phyloP scores from a whole-genome alignment of 768 basidiomycete species.

The Mycena chlorophos region DNA sequence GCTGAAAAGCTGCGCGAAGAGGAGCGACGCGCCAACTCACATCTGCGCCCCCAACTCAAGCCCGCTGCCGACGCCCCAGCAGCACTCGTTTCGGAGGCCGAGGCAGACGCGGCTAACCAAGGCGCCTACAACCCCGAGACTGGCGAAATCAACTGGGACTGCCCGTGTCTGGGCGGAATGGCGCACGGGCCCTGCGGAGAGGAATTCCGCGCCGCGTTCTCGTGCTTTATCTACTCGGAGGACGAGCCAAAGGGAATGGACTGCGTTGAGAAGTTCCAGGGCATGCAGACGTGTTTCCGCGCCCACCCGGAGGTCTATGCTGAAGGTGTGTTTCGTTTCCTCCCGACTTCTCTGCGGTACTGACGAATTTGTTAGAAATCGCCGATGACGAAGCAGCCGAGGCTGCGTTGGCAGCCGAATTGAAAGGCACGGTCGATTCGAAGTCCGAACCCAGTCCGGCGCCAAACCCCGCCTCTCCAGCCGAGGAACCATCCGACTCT shows the following conservation, averaged over 20 bases:
- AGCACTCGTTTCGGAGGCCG: background rate
- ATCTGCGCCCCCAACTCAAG: background rate
- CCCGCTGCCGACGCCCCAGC: background rate
- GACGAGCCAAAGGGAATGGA: conserved; percentile 96
- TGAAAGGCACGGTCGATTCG: background rate
- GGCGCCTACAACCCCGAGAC: conserved; percentile 93
- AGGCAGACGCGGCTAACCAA: background rate
- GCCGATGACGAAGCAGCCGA: conserved; percentile 19
- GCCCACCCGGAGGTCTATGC: conserved; percentile 95
- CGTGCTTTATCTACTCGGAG: conserved; percentile 94
- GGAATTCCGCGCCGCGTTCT: conserved; percentile 93
- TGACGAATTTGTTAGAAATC: conserved; percentile 10
- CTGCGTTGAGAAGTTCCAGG: conserved; percentile 96
- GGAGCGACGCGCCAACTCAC: too few species aligned
- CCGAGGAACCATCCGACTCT: conserved; percentile 5
- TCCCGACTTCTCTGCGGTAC: background rate
- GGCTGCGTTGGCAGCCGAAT: conserved; percentile 4
- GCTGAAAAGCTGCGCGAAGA: too few species aligned
- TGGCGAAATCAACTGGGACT: conserved; percentile 99
- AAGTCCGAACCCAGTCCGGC: background rate
- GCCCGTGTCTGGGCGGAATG: conserved; percentile 98
- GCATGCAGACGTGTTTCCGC: conserved; percentile 97
- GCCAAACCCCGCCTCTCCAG: background rate
- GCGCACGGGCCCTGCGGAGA: conserved; percentile 94
- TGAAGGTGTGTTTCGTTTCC: conserved; percentile 61